Base-by-base conservation (phyloP, 768 basidiomycete genomes). In the Phaeotremella skinneri region DNA sequence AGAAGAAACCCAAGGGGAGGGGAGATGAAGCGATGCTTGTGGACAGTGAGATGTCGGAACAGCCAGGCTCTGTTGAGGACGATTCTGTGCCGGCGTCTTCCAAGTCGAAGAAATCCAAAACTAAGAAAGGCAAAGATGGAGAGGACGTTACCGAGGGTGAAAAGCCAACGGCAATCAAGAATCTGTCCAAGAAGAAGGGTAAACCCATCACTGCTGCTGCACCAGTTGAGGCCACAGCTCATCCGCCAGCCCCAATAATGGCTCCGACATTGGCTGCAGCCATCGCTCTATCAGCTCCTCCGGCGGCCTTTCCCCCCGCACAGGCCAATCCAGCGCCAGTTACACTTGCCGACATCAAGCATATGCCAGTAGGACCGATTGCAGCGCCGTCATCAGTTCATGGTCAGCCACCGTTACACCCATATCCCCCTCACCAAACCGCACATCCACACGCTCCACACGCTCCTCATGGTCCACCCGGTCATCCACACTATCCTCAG, bases 141-240 rank as follows among this genome's bases (percentile, higher is more conserved):
- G 49, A 52, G 4, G 39, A 31, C 20, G 63, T 16, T 53, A 31
- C 20, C 20, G 48, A 48, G 25, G 56, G 51, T 31, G 30, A 52
- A 17, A 66, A 62, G 32, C 56, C 57, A 25, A 21, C 42, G 7
- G 17, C 32, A 17, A 5, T 55, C 7, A 55, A 53, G 50, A 60
- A 64, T 49, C 49, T 62, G 31, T 50, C 52, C 34, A 67, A 68
- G 63, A 66, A 63, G 37, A 68, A 73, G 53, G 57, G 39, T 43
- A 57, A 53, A 42, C 48, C 56, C 16, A 32, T 39, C 25, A 45
- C 56, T 16, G 17, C 48, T 29, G 47, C 56, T 49, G 29, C 52
- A 14, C 16, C 50, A 31, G 2, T 50, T 14, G 25, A 55, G 2
- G 56, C 32, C 7, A 7, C 34, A 37, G 17, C 34, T 7, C 34